Evolutionary conservation across 2,329 filamentous ascomycete genomes (phyloP).

Genomic region (Pseudogymnoascus sp.): DNA sequence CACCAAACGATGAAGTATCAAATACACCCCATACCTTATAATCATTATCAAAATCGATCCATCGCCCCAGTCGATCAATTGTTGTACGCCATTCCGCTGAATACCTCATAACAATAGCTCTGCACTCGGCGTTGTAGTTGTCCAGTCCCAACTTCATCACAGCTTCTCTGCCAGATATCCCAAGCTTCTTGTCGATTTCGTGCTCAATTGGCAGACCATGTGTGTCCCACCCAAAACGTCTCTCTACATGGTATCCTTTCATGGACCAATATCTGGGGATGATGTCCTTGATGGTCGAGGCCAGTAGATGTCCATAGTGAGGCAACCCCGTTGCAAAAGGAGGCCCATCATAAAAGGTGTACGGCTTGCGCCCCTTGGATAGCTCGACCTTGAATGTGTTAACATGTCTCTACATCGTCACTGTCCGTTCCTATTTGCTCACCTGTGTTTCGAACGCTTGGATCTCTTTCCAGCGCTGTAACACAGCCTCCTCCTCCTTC

Average conservation of each 20-base stretch:
- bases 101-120: conserved; percentile 88
- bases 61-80: conserved; percentile 81
- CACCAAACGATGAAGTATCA: neutral
- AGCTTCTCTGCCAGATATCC: conserved; percentile 79
- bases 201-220: conserved; percentile 90
- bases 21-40: conserved; percentile 61
- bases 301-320: conserved; percentile 63
- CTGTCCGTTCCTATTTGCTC: conserved; percentile 15
- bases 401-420: neutral
- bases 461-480: conserved; percentile 84
- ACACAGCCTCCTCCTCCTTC: conserved; percentile 77
- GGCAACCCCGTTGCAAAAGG: conserved; percentile 67
- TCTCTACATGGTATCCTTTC: conserved; percentile 88
- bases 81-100: conserved; percentile 80
- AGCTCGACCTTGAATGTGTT: conserved; percentile 56
- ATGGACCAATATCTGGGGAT: conserved; percentile 96
- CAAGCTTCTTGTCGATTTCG: conserved; percentile 94
- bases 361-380: conserved; percentile 72
- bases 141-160: conserved; percentile 80
- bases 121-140: conserved; percentile 87
- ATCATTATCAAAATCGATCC: conserved; percentile 97
- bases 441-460: conserved; percentile 84
- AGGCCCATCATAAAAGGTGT: conserved; percentile 91
- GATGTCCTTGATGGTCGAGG: conserved; percentile 95
- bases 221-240: conserved; percentile 92